These are phyloP conservation scores for Aegilops umbellulata DNA, from an alignment of 176 grass and related monocot genomes.

Conservation along the genomic window DNA sequence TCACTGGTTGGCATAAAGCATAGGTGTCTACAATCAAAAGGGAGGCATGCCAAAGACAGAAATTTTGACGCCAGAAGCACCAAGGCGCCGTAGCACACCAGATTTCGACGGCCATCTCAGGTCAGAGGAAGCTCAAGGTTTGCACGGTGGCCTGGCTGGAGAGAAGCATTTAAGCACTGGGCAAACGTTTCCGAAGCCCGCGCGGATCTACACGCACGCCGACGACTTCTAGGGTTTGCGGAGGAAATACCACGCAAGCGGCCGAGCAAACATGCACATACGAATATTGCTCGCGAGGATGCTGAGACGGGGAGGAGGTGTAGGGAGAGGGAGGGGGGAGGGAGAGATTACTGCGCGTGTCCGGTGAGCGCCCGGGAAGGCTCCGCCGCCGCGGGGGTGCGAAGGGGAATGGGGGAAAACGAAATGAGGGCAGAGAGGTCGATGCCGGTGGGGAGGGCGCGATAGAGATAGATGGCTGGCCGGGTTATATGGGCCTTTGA, in stretches of 20 bases:
- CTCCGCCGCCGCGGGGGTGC: background rate
- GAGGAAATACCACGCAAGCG: background rate
- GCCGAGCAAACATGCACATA: background rate
- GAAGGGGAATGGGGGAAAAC: background rate
- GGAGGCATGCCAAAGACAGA: background rate
- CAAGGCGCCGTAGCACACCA: background rate
- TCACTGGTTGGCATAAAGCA: background rate
- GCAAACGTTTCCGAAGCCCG: background rate
- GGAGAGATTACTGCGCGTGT: background rate
- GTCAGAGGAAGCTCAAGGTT: background rate
- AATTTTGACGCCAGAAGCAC: background rate
- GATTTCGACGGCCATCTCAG: background rate
- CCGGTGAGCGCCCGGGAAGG: background rate
- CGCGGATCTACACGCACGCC: background rate
- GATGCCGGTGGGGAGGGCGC: background rate
- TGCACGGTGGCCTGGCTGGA: background rate
- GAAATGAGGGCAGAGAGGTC: conserved; percentile 3
- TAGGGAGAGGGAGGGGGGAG: background rate
- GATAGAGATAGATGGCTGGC: background rate
- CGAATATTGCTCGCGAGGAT: background rate
- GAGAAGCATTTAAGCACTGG: background rate
- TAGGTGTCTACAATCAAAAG: background rate
- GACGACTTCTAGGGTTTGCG: conserved; percentile 12
- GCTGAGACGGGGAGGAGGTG: too few species aligned
- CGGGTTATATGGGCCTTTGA: background rate